Conservation (phyloP, 164 flowering plant species). For the Paratinospora sagittata region DNA sequence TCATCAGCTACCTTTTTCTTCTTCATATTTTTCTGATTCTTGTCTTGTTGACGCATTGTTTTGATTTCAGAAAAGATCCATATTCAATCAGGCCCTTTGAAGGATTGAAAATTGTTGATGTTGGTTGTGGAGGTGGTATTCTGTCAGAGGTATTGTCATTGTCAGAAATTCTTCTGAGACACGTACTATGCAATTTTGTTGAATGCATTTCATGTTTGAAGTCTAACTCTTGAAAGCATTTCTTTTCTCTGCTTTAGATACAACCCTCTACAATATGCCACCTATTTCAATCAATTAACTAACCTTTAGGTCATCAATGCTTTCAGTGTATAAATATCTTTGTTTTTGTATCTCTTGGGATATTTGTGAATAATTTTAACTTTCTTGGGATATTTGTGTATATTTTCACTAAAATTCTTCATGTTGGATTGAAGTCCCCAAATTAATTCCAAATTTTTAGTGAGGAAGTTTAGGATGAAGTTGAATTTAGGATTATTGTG, state of each 20-base stretch:
- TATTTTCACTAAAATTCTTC: too few relatives aligned
- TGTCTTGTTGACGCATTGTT: constrained; percentile 1
- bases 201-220: neutral
- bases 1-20: too few relatives aligned
- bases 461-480: too few relatives aligned
- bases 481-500: too few relatives aligned
- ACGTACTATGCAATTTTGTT: neutral
- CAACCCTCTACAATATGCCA: neutral
- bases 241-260: neutral
- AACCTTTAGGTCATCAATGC: too few relatives aligned
- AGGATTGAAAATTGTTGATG: constrained; percentile 78
- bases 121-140: constrained; percentile 98
- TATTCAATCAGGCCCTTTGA: constrained; percentile 64
- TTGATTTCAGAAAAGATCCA: constrained; percentile 72
- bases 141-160: constrained; percentile 70
- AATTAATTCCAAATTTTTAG: too few relatives aligned
- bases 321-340: too few relatives aligned
- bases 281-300: neutral
- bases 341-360: too few relatives aligned
- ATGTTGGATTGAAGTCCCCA: too few relatives aligned
- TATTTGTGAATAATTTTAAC: too few relatives aligned
- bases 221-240: neutral
- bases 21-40: too few relatives aligned
- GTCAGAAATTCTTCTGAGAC: neutral
- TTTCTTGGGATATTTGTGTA: too few relatives aligned